Evolutionary conservation across 164 flowering plant genomes (phyloP), one percentile per base, ranked within the genome.

Genomic region (Dillenia turbinata): DNA sequence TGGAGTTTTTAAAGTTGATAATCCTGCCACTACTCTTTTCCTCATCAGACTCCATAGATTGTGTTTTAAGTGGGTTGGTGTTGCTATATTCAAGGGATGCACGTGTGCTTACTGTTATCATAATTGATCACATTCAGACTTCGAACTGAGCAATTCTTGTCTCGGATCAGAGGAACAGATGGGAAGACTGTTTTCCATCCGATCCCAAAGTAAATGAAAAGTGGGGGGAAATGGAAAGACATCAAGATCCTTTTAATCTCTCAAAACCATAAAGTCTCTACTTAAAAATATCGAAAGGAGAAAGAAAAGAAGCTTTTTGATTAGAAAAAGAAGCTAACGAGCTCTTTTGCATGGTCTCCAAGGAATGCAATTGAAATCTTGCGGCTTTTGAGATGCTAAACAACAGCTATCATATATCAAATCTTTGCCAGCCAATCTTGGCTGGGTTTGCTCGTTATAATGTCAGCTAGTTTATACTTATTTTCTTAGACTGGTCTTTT

Each of bases 291-390:
- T 44, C 59, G 40, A 56, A 40, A 48, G 11, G 50, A 22, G 48
- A 52, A 15, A 16, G 9, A 67, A 71, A 67, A 68, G 73, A 68
- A 63, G 67, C 73, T 66, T 81, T 66, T 69, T 54, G 66, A 73
- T 24, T 53, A 56, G 66, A 69, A 56, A 55, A 65, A 69, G 60
- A 66, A 72, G 67, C 49, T 55, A 68, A 69, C 61, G 69, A 59
- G 62, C 58, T 14, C 70, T 81, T 81, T 73, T 81, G 86, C 88
- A 79, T 81, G 86, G 89, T 85, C 88, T 83, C 79, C 85, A 66
- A 84, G 84, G 52, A 75, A 44, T 26, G 73, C 75, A 22, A 81
- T 82, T 80, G 63, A 67, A 73, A 61, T 71, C 44, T 61, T 81
- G 75, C 73, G 74, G 68, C 77, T 80, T 78, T 77, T 78, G 44